These are phyloP conservation scores for Rosa lucieae DNA, from an alignment of 306 rosid species.

Conservation along the genomic window DNA sequence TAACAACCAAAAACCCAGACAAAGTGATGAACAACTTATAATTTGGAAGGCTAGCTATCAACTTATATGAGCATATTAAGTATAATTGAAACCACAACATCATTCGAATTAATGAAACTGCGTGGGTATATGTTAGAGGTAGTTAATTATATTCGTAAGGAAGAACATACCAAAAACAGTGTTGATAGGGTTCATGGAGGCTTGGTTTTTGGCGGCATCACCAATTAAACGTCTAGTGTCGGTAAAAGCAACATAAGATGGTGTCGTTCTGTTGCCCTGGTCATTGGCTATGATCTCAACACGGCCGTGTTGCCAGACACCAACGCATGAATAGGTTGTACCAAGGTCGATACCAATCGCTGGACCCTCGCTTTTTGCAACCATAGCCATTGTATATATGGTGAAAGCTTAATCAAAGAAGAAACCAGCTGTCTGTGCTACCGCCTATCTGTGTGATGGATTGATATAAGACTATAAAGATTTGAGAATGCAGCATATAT, in stretches of 20 bases:
- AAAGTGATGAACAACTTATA: no score
- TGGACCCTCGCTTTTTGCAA: not conserved
- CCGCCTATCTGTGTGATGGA: not conserved
- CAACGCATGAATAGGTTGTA: constrained; percentile 62
- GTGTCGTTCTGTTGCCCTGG: constrained; percentile 73
- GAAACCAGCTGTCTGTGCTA: not conserved
- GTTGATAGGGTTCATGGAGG: constrained; percentile 47
- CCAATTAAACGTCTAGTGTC: constrained; percentile 52
- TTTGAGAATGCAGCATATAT: not conserved
- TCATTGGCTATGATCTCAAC: constrained; percentile 76
- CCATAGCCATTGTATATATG: not conserved
- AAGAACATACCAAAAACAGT: not conserved
- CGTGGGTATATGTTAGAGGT: no score
- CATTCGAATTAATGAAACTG: no score
- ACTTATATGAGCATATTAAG: no score
- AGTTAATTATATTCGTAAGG: no score
- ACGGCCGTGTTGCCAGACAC: constrained; percentile 82
- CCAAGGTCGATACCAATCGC: not conserved
- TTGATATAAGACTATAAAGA: no score
- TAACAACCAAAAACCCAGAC: no score
- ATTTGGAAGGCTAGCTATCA: no score
- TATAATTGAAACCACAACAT: not conserved
- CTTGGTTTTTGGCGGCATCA: constrained; percentile 80
- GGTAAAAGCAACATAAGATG: constrained; percentile 72
- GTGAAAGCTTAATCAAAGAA: not conserved